A percentile compares a stretch with the other conserved stretches of the same genome.
Evolutionary conservation across 1,139 yeast species (phyloP).

Genomic region (Candida pseudoviswanathii): DNA sequence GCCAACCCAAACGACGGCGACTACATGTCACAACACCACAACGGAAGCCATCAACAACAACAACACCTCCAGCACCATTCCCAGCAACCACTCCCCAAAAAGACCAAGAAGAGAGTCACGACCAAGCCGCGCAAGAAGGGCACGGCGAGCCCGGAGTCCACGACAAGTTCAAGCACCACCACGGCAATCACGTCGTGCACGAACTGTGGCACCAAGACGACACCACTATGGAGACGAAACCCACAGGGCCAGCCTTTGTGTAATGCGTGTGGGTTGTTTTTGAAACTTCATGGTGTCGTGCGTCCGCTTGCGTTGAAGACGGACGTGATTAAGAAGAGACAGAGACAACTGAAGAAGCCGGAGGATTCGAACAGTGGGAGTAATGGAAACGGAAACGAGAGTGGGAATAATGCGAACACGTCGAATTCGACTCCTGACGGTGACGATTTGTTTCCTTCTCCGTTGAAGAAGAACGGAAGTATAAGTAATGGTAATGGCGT

Average conservation of each 20-base stretch:
- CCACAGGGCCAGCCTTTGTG: constrained; percentile 58
- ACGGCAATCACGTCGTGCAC: constrained; percentile 33
- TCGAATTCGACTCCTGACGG: constrained; percentile 27
- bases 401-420: no score
- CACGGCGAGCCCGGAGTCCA: constrained; percentile 10
- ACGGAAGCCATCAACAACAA: not conserved
- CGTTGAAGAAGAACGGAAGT: constrained; percentile 14
- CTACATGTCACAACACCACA: not conserved
- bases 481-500: no score
- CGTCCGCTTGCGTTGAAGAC: constrained; percentile 73
- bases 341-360: constrained; percentile 8
- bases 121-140: constrained; percentile 10
- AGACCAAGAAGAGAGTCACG: constrained; percentile 6
- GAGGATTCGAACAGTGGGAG: constrained; percentile 1
- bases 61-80: not conserved
- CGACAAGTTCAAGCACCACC: constrained; percentile 1
- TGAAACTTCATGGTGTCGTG: constrained; percentile 59
- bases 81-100: constrained; percentile 1
- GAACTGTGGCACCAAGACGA: constrained; percentile 58
- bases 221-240: constrained; percentile 61
- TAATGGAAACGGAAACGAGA: constrained; percentile 3
- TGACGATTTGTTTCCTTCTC: constrained; percentile 41
- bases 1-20: constrained; percentile 2
- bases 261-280: constrained; percentile 62
- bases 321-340: constrained; percentile 84